Evolutionary conservation across 1,139 yeast genomes (phyloP).

Genomic region (Magnusiomyces tetraspermus): DNA sequence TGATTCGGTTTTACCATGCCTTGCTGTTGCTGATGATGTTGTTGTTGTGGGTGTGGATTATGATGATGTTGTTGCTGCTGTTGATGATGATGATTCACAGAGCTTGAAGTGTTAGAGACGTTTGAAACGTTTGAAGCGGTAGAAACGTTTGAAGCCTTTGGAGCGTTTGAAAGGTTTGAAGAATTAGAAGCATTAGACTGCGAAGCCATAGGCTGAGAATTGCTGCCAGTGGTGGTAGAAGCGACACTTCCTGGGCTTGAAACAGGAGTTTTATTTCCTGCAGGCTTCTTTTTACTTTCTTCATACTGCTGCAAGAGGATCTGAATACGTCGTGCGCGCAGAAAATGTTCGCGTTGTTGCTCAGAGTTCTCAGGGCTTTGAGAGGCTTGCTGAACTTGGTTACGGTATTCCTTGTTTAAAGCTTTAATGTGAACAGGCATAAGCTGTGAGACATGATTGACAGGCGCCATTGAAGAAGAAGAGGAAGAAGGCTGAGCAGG

Average conservation of each 20-base stretch:
- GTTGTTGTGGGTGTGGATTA: background rate
- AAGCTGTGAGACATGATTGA: constrained; percentile 13
- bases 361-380: constrained; percentile 8
- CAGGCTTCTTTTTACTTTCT: constrained; percentile 7
- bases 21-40: background rate
- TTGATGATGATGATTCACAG: too few species aligned
- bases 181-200: background rate
- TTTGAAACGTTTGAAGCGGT: too few species aligned
- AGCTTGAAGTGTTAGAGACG: too few species aligned
- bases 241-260: constrained; percentile 4
- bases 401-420: constrained; percentile 13
- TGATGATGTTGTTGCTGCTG: background rate
- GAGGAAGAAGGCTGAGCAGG: background rate
- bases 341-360: constrained; percentile 12
- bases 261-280: constrained; percentile 5
- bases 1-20: too few species aligned
- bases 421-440: constrained; percentile 16
- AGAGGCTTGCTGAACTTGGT: constrained; percentile 13
- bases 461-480: constrained; percentile 6
- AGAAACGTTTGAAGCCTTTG: too few species aligned
- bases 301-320: constrained; percentile 13
- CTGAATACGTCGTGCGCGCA: constrained; percentile 14
- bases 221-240: background rate
- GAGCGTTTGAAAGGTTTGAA: too few species aligned
- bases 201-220: background rate